phyloP scores from a whole-genome alignment of 495 filamentous ascomycete genomes.

The Daldinia caldariorum region DNA sequence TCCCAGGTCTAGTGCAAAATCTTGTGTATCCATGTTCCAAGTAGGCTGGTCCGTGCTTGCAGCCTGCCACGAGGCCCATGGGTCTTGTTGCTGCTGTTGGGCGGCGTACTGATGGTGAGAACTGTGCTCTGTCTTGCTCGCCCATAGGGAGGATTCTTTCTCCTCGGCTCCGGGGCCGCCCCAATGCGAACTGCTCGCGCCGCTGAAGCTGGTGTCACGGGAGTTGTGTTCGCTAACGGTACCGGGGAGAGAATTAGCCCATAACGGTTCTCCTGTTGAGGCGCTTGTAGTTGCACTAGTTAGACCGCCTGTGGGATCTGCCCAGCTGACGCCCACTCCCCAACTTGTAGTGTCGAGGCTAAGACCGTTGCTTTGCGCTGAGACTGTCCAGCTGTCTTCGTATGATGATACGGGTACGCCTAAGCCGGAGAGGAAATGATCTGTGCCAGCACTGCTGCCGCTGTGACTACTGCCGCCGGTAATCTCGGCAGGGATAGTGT shows the following conservation, averaged over 20 bases:
- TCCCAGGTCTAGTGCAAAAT: slow-evolving; percentile 29
- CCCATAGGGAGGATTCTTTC: slow-evolving; percentile 11
- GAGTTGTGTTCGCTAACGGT: slow-evolving; percentile 3
- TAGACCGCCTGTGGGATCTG: slow-evolving; percentile 23
- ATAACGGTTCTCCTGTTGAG: slow-evolving; percentile 29
- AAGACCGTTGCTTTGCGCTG: slow-evolving; percentile 14
- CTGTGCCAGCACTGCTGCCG: slow-evolving; percentile 9
- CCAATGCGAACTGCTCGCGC: slow-evolving; percentile 27
- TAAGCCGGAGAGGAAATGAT: slow-evolving; percentile 41
- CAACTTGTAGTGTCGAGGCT: slow-evolving; percentile 15
- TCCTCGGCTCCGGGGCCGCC: slow-evolving; percentile 5
- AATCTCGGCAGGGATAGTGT: slow-evolving; percentile 6
- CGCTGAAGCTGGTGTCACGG: slow-evolving; percentile 29
- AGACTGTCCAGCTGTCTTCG: slow-evolving; percentile 27
- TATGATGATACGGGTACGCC: slow-evolving; percentile 39
- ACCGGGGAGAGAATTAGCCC: slow-evolving; percentile 27
- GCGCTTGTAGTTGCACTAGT: slow-evolving; percentile 23
- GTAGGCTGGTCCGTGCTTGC: slow-evolving; percentile 4
- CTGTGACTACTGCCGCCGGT: background rate
- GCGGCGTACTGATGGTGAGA: slow-evolving; percentile 2
- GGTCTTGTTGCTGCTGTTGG: slow-evolving; percentile 14
- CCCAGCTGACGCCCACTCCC: slow-evolving; percentile 43
- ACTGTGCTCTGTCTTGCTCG: slow-evolving; percentile 10
- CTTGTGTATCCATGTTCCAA: slow-evolving; percentile 29
- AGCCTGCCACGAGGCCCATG: slow-evolving; percentile 30